A percentile compares a stretch with the other conserved stretches of the same genome.
Conservation (phyloP, 306 rosid species). For the Glycyrrhiza uralensis region DNA sequence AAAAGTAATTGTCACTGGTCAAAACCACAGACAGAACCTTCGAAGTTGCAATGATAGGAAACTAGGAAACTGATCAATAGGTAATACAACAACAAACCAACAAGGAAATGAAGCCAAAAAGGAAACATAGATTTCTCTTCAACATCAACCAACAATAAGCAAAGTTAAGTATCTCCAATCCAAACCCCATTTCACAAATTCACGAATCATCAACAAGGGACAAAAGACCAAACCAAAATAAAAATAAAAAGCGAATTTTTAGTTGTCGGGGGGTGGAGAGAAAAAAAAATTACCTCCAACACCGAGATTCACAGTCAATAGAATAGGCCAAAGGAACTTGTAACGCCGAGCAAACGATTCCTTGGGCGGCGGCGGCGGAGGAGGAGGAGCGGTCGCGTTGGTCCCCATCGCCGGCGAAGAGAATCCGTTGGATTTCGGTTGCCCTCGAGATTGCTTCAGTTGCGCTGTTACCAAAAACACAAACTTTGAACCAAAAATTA, state of each 20-base stretch:
- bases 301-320: slow-evolving; percentile 79
- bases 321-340: slow-evolving; percentile 77
- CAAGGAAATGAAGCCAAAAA: neutral
- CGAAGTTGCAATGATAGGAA: slow-evolving; percentile 20
- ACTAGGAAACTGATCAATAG: neutral
- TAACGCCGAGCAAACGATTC: slow-evolving; percentile 76
- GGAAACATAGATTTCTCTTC: neutral
- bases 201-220: neutral
- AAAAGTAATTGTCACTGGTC: neutral
- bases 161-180: neutral
- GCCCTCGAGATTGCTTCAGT: slow-evolving; percentile 54
- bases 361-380: slow-evolving; percentile 53
- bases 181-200: slow-evolving; percentile 16
- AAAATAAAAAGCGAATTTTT: neutral
- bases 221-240: neutral
- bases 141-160: neutral
- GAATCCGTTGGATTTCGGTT: slow-evolving; percentile 35
- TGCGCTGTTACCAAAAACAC: slow-evolving; percentile 40
- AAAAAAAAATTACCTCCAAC: slow-evolving; percentile 75
- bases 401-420: slow-evolving; percentile 48
- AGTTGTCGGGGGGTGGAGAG: neutral
- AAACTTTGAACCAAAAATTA: slow-evolving; percentile 12
- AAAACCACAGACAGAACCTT: slow-evolving; percentile 11
- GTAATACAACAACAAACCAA: neutral
- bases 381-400: slow-evolving; percentile 38